Evolutionary conservation across 1,284 basidiomycete species (phyloP), one percentile per base, ranked within the genome.

Genomic region (Trichosporon sp.): DNA sequence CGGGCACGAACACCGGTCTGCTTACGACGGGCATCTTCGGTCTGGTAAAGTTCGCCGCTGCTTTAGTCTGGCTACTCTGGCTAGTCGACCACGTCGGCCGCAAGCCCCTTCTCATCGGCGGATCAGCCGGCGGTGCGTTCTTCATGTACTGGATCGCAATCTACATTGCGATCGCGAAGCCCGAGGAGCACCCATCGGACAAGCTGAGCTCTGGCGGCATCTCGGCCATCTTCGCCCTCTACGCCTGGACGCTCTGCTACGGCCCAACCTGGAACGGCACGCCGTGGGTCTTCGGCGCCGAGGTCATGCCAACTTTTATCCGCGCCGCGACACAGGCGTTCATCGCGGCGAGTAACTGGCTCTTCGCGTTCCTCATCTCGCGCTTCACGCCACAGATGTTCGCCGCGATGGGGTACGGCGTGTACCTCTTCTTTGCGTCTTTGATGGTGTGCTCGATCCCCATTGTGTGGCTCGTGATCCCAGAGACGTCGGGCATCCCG

Each of bases 1-100:
- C 72, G 2, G 74, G 78, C n/a, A 74, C 74, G 9, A 66, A 71
- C 14, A 56, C 62, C 4, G 49, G 62, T 52, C 62, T 66, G 3
- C 73, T 81, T 21, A 76, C 76, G 31, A 80, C 80, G 10, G 81
- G 80, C 21, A 72, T 81, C 58, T 82, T 79, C 65, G 80, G 80
- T 14, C 65, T 81, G 1, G 73, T 81, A 70, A 82, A 82, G 70
- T 67, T 67, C 19, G 58, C 65, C 14, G 67, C 32, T 19, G 69
- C 69, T 7, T 19, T 72, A 63, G 58, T 71, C 61, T 74, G 72
- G 68, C 68, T 64, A 59, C 58, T 74, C 29, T 73, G 66, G 62
- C 64, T 79, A 29, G 70, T 78, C 58, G 78, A 79, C 60, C 36
- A 65, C n/a, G 68, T 69, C 37, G 78, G 78, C 0, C 69, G 78